Evolutionary conservation across 2,329 filamentous ascomycete species (phyloP), one percentile per base, ranked within the genome.

Genomic region (Diaporthe ilicicola): DNA sequence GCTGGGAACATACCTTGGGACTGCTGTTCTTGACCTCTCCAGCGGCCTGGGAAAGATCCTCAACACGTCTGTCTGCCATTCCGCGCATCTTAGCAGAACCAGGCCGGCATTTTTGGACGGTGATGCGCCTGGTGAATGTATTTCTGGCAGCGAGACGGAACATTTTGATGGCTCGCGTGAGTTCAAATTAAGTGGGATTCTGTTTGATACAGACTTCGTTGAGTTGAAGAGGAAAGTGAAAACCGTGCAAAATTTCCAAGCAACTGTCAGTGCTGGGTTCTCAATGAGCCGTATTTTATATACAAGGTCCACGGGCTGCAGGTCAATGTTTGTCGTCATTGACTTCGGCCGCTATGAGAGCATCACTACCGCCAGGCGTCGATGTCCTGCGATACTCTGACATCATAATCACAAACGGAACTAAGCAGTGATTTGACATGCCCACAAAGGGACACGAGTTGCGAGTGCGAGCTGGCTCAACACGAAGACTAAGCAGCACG

Each of bases 31-130:
- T 67, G 5, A 27, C 51, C 29, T 67, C 62, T 9, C 65, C 51
- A 46, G 29, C 51, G 39, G 65, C 51, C n/a, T 67, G 65, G 7
- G 51, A 10, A 15, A 37, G 51, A n/a, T 67, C 51, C 24, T 67
- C 65, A 3, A 48, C 65, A 8, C 51, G 34, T 46, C 54, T 66
- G 48, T 29, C 37, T 7, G 62, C 62, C 62, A 66, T 54, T 24
- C 50, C 53, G 1, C 51, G 65, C 50, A 37, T 5, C 13, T 55
- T 27, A 9, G n/a, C 24, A 27, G 51, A 17, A 4, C 10, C 39
- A 44, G 51, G 19, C 17, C 12, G 27, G 10, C 8, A 44, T 1
- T 44, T 5, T 2, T 34, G 32, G n/a, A 34, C 19, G 39, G 32
- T 13, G 27, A 56, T 39, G 51, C 54, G 42, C 42, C 44, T n/a